phyloP scores from a whole-genome alignment of 1,284 basidiomycete genomes.

The Puccinia horiana region DNA sequence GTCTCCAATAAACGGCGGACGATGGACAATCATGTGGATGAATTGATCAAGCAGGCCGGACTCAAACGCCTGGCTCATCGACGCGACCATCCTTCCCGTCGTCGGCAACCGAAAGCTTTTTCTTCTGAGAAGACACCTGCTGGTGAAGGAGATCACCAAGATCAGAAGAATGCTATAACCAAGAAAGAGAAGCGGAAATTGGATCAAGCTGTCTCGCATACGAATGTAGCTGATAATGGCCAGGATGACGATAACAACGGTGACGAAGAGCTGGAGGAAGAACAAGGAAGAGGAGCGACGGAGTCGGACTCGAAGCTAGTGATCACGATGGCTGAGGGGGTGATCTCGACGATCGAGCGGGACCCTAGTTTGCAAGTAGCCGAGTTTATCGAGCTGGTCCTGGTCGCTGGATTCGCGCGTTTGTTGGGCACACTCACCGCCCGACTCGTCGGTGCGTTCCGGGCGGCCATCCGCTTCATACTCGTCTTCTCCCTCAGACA shows the following conservation, averaged over 20 bases:
- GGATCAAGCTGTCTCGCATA: not conserved
- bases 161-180: not conserved
- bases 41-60: constrained; percentile 23
- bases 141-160: not conserved
- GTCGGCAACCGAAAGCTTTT: not conserved
- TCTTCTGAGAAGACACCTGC: not conserved
- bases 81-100: not conserved
- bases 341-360: not conserved
- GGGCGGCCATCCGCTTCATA: not conserved
- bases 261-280: not conserved
- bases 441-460: not conserved
- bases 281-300: not conserved
- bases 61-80: not conserved
- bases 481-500: not conserved
- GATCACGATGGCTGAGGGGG: not conserved
- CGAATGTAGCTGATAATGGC: not conserved
- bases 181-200: not conserved
- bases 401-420: not conserved
- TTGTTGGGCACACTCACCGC: not conserved
- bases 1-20: constrained; percentile 25
- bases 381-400: constrained; percentile 6
- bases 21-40: constrained; percentile 18
- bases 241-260: not conserved
- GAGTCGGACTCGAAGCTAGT: constrained; percentile 1
- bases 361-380: not conserved